Evolutionary conservation across 495 filamentous ascomycete genomes (phyloP), one percentile per base, ranked within the genome.

Genomic region (Pseudomonodictys pantanalensis): DNA sequence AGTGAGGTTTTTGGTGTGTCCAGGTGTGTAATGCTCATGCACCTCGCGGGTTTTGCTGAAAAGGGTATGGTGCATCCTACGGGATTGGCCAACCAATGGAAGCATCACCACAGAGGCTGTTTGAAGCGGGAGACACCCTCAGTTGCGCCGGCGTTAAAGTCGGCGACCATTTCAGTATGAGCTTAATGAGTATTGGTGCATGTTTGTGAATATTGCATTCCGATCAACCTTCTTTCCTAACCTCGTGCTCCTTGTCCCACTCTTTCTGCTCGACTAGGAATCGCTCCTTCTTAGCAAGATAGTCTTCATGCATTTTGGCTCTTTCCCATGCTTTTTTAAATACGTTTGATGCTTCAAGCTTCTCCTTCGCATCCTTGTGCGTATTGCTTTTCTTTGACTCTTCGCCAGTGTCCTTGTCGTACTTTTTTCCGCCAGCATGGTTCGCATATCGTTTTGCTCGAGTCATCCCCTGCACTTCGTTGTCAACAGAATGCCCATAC

Each of bases 401-500:
- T 64, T 62, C 49, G 33, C 62, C 68, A 32, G 39, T 68, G 6
- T 59, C 66, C 23, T 69, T 67, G 47, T 64, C 68, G 55, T 78
- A 78, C 63, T 79, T 81, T 52, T 72, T 71, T 15, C 79, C 79
- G 0, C 77, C 78, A 49, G 75, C 73, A 39, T 77, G 72, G 55
- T 80, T 80, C 17, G 77, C 77, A 68, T 81, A 81, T 42, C 77
- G 64, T 58, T 72, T 78, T 20, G 76, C 71, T 15, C 79, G 57
- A 23, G 77, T 80, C 77, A 82, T 82, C 2, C 79, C 77, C 60
- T 64, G 53, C 11, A 20, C 24, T 17, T 6, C 18, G n/a, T 17
- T 20, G 38, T 18, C 33, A 26, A 26, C 11, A 48, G 17, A 11
- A 38, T 4, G 1, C 11, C 38, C 15, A 1, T 1, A 42, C 1